Evolutionary conservation across 2,329 filamentous ascomycete genomes (phyloP), one percentile per base, ranked within the genome.

Genomic region (Apiospora arundinis): DNA sequence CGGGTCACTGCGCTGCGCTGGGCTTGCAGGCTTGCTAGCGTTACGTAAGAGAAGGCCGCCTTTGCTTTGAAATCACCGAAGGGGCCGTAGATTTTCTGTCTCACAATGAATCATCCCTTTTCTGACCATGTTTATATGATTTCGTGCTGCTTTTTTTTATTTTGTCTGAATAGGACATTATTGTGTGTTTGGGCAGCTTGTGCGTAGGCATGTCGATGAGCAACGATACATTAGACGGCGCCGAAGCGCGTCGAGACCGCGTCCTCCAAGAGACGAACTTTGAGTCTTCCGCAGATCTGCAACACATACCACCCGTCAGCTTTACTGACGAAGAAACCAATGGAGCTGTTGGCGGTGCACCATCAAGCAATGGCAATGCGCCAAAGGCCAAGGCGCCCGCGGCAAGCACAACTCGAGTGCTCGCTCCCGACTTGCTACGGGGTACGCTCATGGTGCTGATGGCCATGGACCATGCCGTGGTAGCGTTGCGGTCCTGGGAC

Each of bases 391-490:
- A 32, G 9, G 32, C 56, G 56, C 56, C 56, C 9, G 1, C 56
- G 56, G 56, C 56, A 63, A 6, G 56, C 56, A 63, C 18, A 40
- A 63, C 56, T 40, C 28, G 84, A 32, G 82, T 80, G 32, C 76
- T 86, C 6, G 83, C 82, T 0, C 84, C 84, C 3, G 84, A 86
- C 71, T 77, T 86, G 21, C 77, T 85, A 6, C 83, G 84, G 45
- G 84, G 84, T 42, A 74, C 85, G 2, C 77, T 85, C n/a, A 85
- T 84, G 81, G 75, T 80, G 16, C 65, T 83, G 70, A 85, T 86
- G 84, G 83, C 83, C 0, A 73, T 85, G 56, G 84, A 86, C 74
- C 84, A 86, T 74, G 80, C 78, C 70, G 76, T 78, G n/a, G 72
- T 85, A 21, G 76, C 76, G 1, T 75, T 85, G n/a, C 78, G 80